Conservation (phyloP, 208 protist species). For the Crithidia expoeki region DNA sequence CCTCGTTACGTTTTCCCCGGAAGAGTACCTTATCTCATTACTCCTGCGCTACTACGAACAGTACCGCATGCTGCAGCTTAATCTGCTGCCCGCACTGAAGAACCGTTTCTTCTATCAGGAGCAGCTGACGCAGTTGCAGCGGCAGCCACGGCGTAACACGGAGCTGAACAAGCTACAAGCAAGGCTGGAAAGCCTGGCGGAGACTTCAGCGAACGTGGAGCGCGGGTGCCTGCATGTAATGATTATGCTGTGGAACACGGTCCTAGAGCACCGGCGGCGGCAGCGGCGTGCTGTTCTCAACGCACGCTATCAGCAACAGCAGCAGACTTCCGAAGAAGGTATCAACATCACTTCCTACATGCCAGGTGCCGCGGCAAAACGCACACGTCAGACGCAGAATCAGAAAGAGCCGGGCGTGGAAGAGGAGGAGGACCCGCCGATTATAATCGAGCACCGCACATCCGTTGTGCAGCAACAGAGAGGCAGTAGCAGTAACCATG, state of each 20-base stretch:
- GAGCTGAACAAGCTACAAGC: slow-evolving; percentile 44
- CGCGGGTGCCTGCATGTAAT: slow-evolving; percentile 41
- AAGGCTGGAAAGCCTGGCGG: slow-evolving; percentile 37
- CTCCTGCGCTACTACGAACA: slow-evolving; percentile 81
- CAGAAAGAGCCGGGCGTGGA: not conserved
- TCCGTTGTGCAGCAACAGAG: not conserved
- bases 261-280: slow-evolving; percentile 35
- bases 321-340: no score
- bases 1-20: slow-evolving; percentile 53
- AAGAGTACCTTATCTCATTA: slow-evolving; percentile 56
- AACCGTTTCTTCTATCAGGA: slow-evolving; percentile 66
- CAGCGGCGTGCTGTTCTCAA: not conserved
- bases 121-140: slow-evolving; percentile 52
- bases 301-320: not conserved
- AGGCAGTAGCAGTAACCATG: not conserved
- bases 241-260: slow-evolving; percentile 43
- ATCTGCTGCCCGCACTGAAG: slow-evolving; percentile 68
- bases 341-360: no score
- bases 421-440: slow-evolving; percentile 13
- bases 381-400: not conserved
- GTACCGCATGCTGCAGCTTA: slow-evolving; percentile 77
- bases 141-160: slow-evolving; percentile 32
- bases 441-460: slow-evolving; percentile 9
- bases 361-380: no score
- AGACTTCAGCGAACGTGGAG: slow-evolving; percentile 36